A percentile compares a stretch with the other conserved stretches of the same genome.
Evolutionary conservation across 805 yeast genomes (phyloP).

Genomic region (Myxozyma nipponensis): DNA sequence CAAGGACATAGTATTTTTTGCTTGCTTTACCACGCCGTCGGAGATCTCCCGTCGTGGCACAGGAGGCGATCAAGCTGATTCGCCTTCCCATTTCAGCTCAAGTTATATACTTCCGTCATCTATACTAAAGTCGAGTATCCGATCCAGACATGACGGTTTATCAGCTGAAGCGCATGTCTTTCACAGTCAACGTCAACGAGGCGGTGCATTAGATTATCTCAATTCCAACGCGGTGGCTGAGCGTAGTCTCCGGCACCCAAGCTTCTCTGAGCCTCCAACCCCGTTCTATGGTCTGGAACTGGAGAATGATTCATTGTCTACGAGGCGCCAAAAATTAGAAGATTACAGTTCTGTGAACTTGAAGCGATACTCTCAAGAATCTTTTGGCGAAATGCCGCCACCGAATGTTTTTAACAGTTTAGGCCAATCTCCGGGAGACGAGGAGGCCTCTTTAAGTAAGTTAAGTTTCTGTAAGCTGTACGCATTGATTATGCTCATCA

Average conservation of each 20-base stretch:
- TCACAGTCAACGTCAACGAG: slow-evolving; percentile 6
- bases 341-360: background rate
- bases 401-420: slow-evolving; percentile 1
- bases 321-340: too few species aligned
- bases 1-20: slow-evolving; percentile 18
- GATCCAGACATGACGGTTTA: slow-evolving; percentile 7
- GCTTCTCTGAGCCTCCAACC: background rate
- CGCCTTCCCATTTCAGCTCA: too few species aligned
- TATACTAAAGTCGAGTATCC: too few species aligned
- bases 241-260: slow-evolving; percentile 2
- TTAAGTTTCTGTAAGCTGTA: background rate
- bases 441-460: slow-evolving; percentile 24
- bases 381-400: background rate
- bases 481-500: background rate
- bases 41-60: background rate
- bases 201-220: background rate
- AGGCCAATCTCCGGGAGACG: slow-evolving; percentile 11
- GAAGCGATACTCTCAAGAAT: background rate
- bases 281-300: too few species aligned
- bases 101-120: too few species aligned
- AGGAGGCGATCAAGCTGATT: too few species aligned
- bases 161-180: slow-evolving; percentile 23
- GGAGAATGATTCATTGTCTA: too few species aligned
- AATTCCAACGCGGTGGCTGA: background rate
- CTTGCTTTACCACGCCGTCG: slow-evolving; percentile 2